Conservation (phyloP, 2,329 filamentous ascomycete species). For the Dactylellina leptospora region DNA sequence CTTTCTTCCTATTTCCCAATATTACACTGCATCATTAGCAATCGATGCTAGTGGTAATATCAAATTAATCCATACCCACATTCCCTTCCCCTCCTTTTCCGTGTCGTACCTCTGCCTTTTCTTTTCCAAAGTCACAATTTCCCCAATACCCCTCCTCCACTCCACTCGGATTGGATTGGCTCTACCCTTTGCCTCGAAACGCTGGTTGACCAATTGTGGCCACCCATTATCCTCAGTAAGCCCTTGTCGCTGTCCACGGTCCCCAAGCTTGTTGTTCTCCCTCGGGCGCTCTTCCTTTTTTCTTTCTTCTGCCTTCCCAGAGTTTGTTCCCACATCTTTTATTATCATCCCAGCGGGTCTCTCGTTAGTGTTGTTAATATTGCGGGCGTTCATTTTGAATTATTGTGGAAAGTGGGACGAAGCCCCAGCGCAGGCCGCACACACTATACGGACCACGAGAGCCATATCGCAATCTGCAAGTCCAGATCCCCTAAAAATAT, state of each 20-base stretch:
- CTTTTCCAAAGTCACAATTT: constrained; percentile 32
- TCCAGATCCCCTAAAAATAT: constrained; percentile 53
- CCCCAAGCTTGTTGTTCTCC: constrained; percentile 46
- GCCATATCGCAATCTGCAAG: constrained; percentile 54
- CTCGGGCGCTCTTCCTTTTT: constrained; percentile 33
- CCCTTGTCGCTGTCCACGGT: constrained; percentile 50
- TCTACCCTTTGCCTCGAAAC: constrained; percentile 51
- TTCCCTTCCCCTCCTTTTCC: constrained; percentile 44
- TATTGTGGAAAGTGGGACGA: constrained; percentile 52
- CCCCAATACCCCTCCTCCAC: constrained; percentile 50
- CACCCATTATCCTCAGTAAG: constrained; percentile 51
- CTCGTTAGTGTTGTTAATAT: constrained; percentile 52
- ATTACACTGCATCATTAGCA: constrained; percentile 52
- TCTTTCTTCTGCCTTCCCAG: constrained; percentile 21
- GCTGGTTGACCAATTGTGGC: constrained; percentile 51
- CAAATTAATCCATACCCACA: constrained; percentile 48
- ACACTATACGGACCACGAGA: constrained; percentile 34
- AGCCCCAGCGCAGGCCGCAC: constrained; percentile 53
- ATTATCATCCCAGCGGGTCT: constrained; percentile 36
- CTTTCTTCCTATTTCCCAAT: constrained; percentile 24
- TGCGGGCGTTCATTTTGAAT: constrained; percentile 52
- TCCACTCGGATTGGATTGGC: constrained; percentile 50
- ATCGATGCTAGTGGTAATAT: constrained; percentile 49
- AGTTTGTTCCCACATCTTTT: constrained; percentile 28
- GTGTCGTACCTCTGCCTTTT: constrained; percentile 39